A percentile compares a stretch with the other conserved stretches of the same genome.
These are phyloP conservation scores for Xylariaceae sp. DNA, from an alignment of 2,329 filamentous ascomycete genomes.

Conservation along the genomic window DNA sequence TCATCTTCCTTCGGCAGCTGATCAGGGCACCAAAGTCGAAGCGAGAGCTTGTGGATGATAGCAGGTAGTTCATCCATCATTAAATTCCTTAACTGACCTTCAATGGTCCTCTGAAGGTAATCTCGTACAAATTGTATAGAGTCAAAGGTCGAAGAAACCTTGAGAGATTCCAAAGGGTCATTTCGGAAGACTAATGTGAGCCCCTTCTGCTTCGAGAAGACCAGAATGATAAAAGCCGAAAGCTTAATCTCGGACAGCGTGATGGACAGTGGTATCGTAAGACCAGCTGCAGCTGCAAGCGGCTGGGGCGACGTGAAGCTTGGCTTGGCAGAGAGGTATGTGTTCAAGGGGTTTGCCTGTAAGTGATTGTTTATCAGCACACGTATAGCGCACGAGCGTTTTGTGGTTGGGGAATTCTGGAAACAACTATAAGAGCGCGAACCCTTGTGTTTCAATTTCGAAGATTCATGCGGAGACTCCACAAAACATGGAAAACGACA, in stretches of 20 bases:
- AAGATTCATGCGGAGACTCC: conserved; percentile 34
- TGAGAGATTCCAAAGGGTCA: conserved; percentile 94
- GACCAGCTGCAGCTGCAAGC: conserved; percentile 80
- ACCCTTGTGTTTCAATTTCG: conserved; percentile 28
- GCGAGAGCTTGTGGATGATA: conserved; percentile 88
- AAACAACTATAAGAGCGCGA: too few species aligned
- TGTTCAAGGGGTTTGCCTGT: conserved; percentile 91
- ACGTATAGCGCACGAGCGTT: conserved; percentile 30
- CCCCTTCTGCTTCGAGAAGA: conserved; percentile 96
- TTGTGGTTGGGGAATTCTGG: conserved; percentile 15
- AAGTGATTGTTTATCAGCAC: conserved; percentile 44
- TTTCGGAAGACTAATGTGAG: conserved; percentile 96
- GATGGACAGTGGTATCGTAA: conserved; percentile 97
- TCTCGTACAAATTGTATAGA: conserved; percentile 98
- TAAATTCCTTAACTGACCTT: conserved; percentile 82
- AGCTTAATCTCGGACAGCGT: conserved; percentile 93
- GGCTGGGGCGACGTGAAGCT: conserved; percentile 90
- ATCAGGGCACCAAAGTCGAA: conserved; percentile 86
- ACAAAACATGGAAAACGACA: conserved; percentile 4
- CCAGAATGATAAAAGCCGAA: conserved; percentile 93
- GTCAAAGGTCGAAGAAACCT: conserved; percentile 98
- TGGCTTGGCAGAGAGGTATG: conserved; percentile 87
- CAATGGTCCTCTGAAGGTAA: conserved; percentile 93
- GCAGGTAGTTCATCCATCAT: conserved; percentile 98
- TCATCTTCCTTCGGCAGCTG: conserved; percentile 66